Conservation (phyloP, 345 rosid species). For the Euphorbia tirucalli region DNA sequence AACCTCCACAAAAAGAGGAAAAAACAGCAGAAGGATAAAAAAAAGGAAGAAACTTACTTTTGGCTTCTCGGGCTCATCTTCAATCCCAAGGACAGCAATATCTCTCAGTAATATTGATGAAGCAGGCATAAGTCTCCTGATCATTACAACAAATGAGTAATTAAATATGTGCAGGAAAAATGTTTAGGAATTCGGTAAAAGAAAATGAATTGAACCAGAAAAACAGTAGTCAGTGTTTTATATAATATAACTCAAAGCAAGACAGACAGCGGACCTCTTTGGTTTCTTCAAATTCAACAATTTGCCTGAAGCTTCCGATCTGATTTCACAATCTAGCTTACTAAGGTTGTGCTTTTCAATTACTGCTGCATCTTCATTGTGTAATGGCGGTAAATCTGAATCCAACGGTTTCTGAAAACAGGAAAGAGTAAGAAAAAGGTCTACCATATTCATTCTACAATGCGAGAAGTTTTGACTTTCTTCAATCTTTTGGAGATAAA, state of each 20-base stretch:
- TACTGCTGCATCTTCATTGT: constrained; percentile 20
- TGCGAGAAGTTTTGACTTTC: neutral
- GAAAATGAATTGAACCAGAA: neutral
- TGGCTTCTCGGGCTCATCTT: constrained; percentile 60
- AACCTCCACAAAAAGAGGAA: too few relatives aligned
- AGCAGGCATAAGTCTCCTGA: constrained; percentile 85
- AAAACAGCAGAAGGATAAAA: neutral
- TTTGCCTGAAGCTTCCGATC: constrained; percentile 8
- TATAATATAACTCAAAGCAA: neutral
- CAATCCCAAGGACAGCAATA: constrained; percentile 45
- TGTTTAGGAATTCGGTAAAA: neutral
- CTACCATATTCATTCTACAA: neutral
- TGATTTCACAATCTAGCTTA: constrained; percentile 19
- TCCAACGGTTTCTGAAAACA: constrained; percentile 23
- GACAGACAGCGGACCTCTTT: constrained; percentile 35
- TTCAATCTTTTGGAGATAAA: neutral
- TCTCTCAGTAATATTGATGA: constrained; percentile 66
- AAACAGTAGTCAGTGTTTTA: neutral
- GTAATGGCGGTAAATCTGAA: constrained; percentile 5
- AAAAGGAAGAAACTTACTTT: constrained; percentile 42
- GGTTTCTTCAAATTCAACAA: constrained; percentile 35
- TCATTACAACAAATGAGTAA: too few relatives aligned
- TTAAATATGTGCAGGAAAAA: neutral
- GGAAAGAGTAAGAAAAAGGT: neutral
- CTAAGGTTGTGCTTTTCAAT: neutral